Evolutionary conservation across 768 basidiomycete species (phyloP), one percentile per base, ranked within the genome.

Genomic region (Trametes cubensis): DNA sequence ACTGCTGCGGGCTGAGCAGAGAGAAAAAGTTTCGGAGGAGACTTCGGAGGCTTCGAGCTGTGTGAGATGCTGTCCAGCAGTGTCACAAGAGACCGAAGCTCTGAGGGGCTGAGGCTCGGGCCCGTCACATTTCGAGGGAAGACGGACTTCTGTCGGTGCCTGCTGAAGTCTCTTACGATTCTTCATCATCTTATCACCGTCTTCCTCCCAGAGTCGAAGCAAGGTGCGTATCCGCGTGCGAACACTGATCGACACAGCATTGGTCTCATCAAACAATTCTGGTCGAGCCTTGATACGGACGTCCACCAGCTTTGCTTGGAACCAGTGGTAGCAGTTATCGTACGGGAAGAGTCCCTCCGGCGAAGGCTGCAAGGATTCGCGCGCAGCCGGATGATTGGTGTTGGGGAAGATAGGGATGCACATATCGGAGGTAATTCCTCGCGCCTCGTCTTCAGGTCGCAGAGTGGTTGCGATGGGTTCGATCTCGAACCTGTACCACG

Each of bases 281-380:
- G 44, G 45, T 18, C 30, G n/a, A 13, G 40, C 20, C 48, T n/a
- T 15, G 8, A 51, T 13, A 11, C 55, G 61, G n/a, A 56, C 38
- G 3, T 30, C 39, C 25, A 41, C 21, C 46, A 49, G 21, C 7
- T 41, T n/a, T 4, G 8, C 47, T 2, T 38, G 53, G 6, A 34
- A 14, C 61, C 61, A 62, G 34, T 62, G 61, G 48, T 50, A 62
- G 30, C 61, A 62, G 48, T 57, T 62, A 15, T 13, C 10, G 41
- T 45, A 62, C 17, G 61, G 55, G 34, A 56, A 62, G 2, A 49
- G 20, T 2, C 8, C 14, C 10, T 49, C 23, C 0, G 54, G n/a
- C n/a, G 8, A 6, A 8, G 23, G 39, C 3, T n/a, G 47, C 6
- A 56, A 20, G 1, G 48, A 41, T 6, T 23, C 38, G 14, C 51